Percentiles rank a stretch among this genome's conserved stretches.
These are phyloP conservation scores for Lepidium aucheri DNA, from an alignment of 345 rosid genomes.

Conservation along the genomic window DNA sequence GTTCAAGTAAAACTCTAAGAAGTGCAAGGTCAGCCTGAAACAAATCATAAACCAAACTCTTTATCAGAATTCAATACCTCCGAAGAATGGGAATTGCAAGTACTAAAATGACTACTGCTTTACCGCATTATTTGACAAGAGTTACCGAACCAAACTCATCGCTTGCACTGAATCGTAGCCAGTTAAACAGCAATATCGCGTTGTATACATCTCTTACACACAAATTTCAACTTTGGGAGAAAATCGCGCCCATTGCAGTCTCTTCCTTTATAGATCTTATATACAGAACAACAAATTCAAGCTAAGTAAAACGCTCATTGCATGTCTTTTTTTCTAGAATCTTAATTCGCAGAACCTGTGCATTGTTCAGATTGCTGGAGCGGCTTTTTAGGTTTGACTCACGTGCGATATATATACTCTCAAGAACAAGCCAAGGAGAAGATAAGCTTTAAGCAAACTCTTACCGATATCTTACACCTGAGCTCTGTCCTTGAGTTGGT, in stretches of 20 bases:
- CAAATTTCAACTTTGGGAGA: too few relatives aligned
- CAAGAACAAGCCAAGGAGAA: too few relatives aligned
- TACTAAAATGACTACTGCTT: too few relatives aligned
- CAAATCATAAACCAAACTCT: slow-evolving; percentile 7
- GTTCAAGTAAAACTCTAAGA: slow-evolving; percentile 75
- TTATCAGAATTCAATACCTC: not conserved
- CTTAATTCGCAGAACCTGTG: not conserved
- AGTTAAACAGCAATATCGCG: too few relatives aligned
- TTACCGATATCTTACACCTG: slow-evolving; percentile 32
- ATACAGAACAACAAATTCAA: not conserved
- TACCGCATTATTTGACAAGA: too few relatives aligned
- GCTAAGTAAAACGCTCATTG: not conserved
- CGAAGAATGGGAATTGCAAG: not conserved
- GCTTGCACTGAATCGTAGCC: too few relatives aligned
- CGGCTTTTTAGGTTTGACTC: too few relatives aligned
- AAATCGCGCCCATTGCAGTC: not conserved
- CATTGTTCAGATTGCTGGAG: not conserved
- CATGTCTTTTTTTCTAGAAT: not conserved
- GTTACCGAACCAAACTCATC: too few relatives aligned
- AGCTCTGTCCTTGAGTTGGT: slow-evolving; percentile 28
- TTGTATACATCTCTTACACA: too few relatives aligned
- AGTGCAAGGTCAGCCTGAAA: slow-evolving; percentile 51
- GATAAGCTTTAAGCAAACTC: not conserved
- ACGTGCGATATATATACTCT: too few relatives aligned
- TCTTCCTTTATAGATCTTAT: not conserved